Conservation (phyloP, 768 basidiomycete species). For the Amylocystis lapponica region DNA sequence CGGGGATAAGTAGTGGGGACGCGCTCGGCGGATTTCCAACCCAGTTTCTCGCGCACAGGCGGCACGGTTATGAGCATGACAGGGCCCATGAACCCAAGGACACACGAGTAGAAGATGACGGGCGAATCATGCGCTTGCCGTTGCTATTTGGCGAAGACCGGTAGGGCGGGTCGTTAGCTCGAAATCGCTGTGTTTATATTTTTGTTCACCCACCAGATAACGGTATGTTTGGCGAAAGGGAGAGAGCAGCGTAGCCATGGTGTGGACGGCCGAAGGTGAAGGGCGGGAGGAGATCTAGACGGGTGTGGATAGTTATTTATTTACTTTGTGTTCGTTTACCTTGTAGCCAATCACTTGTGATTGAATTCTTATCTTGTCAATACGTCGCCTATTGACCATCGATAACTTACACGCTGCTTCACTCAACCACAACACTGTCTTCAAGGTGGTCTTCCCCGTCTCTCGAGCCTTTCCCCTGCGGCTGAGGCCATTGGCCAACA, state of each 20-base stretch:
- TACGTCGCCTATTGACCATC: too few species aligned
- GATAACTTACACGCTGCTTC: too few species aligned
- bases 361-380: too few species aligned
- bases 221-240: slow-evolving; percentile 51
- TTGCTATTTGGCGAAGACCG: slow-evolving; percentile 48
- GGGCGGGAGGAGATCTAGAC: neutral
- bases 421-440: too few species aligned
- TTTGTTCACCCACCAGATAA: slow-evolving; percentile 18
- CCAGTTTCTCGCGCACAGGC: slow-evolving; percentile 71
- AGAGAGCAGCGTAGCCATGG: slow-evolving; percentile 41
- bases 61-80: slow-evolving; percentile 68
- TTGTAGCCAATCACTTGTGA: too few species aligned
- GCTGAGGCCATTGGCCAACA: too few species aligned
- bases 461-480: too few species aligned
- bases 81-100: slow-evolving; percentile 72
- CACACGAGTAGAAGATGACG: slow-evolving; percentile 82
- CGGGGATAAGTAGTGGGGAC: slow-evolving; percentile 77
- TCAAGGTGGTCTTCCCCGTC: neutral
- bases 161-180: neutral
- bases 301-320: too few species aligned
- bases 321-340: too few species aligned
- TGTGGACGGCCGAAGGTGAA: slow-evolving; percentile 7
- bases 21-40: slow-evolving; percentile 62
- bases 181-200: neutral
- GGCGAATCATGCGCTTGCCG: slow-evolving; percentile 86